A percentile compares a stretch with the other conserved stretches of the same genome.
These are phyloP conservation scores for Tetrahymena malaccensis DNA, from an alignment of 73 alveolate species.

Conservation along the genomic window DNA sequence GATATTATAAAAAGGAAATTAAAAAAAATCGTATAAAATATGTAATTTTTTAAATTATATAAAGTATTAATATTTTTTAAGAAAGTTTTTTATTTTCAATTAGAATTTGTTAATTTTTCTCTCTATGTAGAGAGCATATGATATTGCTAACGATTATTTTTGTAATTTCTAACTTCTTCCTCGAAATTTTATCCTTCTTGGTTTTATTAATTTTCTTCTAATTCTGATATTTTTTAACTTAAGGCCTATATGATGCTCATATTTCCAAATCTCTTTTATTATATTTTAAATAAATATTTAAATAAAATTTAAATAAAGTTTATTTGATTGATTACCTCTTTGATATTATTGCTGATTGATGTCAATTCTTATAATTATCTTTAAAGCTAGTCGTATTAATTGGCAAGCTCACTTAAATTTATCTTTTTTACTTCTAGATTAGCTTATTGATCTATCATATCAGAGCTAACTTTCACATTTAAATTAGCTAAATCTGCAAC, in stretches of 20 bases:
- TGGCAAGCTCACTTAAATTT: background rate
- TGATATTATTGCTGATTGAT: background rate
- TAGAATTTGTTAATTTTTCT: background rate
- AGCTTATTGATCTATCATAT: background rate
- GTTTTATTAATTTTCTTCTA: background rate
- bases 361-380: background rate
- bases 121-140: background rate
- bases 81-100: too few species aligned
- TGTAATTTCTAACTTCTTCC: background rate
- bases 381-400: background rate
- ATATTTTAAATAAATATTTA: background rate
- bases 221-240: background rate
- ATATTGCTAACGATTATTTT: background rate
- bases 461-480: background rate
- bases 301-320: background rate
- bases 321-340: background rate
- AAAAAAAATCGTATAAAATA: too few species aligned
- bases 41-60: too few species aligned
- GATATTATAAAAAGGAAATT: too few species aligned
- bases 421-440: background rate
- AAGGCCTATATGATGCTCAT: background rate
- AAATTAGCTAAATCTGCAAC: background rate
- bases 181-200: background rate
- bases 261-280: background rate
- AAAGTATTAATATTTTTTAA: background rate